Base-by-base conservation (phyloP, 768 basidiomycete species). In the Leucocoprinus birnbaumii region DNA sequence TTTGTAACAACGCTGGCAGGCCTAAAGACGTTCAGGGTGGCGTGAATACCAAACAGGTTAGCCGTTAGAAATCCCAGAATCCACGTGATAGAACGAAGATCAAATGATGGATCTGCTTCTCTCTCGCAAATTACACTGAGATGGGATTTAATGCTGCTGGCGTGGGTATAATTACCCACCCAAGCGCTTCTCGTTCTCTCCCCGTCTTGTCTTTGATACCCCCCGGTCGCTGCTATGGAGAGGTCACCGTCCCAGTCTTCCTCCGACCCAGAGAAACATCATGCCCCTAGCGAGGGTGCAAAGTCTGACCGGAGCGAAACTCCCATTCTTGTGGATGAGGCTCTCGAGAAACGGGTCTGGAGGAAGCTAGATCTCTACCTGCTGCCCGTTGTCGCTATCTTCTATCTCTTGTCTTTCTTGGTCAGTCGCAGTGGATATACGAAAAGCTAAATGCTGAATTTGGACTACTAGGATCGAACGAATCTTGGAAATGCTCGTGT, bases 401-500 rank as follows among this genome's bases (percentile, higher is more conserved):
- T 80, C 55, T 79, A 81, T 58, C 66, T 82, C 13, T 67, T 82
- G 16, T 80, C 80, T 34, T 82, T 83, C 63, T 56, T 83, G 65
- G 82, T 83, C 52, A 43, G 74, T 67, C 3, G 37, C 22, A 14
- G 41, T 1, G n/a, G 24, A 49, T 10, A 16, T 18, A 2, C 50
- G 45, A 2, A 8, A 11, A 27, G 14, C 9, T 19, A 14, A 46
- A 14, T 11, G 8, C 31, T 45, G 22, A 22, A 22, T 50, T 3
- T 34, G 9, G 3, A 2, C 43, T n/a, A n/a, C 1, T 55, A 79
- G 78, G 79, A 80, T 59, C 73, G 81, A 51, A 79, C 76, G 11
- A 83, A 85, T 59, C 69, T 85, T 37, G 77, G 76, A 25, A 85
- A 85, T 57, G 85, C 83, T 40, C 74, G 78, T n/a, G 74, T 85